Evolutionary conservation across 805 yeast species (phyloP).

Genomic region (Candida peoriensis): DNA sequence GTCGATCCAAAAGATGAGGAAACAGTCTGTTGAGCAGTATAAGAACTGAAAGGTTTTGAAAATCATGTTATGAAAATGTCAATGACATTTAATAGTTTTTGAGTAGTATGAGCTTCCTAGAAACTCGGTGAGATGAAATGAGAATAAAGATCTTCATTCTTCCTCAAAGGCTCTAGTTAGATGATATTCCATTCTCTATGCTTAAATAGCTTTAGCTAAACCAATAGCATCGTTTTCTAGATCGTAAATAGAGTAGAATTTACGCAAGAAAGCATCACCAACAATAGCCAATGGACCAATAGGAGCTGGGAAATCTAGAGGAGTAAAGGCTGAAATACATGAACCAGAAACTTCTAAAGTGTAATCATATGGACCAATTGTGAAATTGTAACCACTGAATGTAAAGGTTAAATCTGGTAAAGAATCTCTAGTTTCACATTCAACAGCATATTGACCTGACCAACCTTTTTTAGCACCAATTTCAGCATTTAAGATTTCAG

Average conservation of each 20-base stretch:
- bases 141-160: too few relatives aligned
- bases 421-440: constrained; percentile 77
- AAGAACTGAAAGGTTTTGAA: too few relatives aligned
- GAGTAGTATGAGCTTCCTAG: too few relatives aligned
- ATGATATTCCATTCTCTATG: too few relatives aligned
- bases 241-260: constrained; percentile 91
- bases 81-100: too few relatives aligned
- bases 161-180: too few relatives aligned
- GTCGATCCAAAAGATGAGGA: too few relatives aligned
- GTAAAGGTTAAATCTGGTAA: constrained; percentile 91
- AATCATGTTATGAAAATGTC: too few relatives aligned
- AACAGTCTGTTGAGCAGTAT: too few relatives aligned
- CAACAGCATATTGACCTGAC: constrained; percentile 95
- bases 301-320: constrained; percentile 96
- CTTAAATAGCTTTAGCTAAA: constrained; percentile 69
- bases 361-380: constrained; percentile 86
- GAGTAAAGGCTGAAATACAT: constrained; percentile 94
- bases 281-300: constrained; percentile 94
- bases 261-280: constrained; percentile 97
- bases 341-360: constrained; percentile 91
- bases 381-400: constrained; percentile 87
- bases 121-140: too few relatives aligned
- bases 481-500: constrained; percentile 91
- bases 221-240: constrained; percentile 90
- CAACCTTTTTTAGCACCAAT: constrained; percentile 97